Base-by-base conservation (phyloP, 1,284 basidiomycete genomes). In the Phylloboletellus chloephorus region DNA sequence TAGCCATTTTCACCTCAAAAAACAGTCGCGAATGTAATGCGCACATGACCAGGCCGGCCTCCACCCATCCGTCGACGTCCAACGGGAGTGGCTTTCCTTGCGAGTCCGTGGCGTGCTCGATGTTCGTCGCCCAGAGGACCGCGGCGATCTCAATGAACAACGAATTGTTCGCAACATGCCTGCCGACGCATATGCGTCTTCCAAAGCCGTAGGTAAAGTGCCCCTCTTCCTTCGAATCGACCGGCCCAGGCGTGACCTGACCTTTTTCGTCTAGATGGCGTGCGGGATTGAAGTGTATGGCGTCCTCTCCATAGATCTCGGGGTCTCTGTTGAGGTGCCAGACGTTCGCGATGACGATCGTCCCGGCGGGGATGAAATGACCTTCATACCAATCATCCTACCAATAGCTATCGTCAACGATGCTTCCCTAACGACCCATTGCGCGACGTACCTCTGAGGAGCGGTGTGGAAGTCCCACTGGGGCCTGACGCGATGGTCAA, bases 91-190 rank as follows among this genome's bases (percentile, higher is more conserved):
- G 17, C 19, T 22, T 32, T 4, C 40, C 43, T 2, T 10, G 22
- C 4, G 20, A 29, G 11, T 45, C 43, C 40, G 31, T 37, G 5
- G 29, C 30, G 4, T 16, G 24, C 12, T 36, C 43, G 7, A 44
- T 37, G 7, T 36, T 41, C 34, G 37, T 37, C 19, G 38, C 45
- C 37, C 46, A 42, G 15, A 47, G 34, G 2, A 43, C 34, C 12
- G 34, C 16, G n/a, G 31, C 43, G 13, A 47, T 33, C 31, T 50
- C 29, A 31, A 45, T 47, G 28, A 23, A 63, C 39, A 36, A 43
- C 46, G 36, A 58, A 51, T 36, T 63, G 51, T 48, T 50, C 2
- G 43, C 39, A 15, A 48, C 17, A 25, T 43, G 38, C 24, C 40
- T 43, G 7, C 49, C 47, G 2, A 43, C 30, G 12, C 47, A 49